Percentiles rank a stretch among this genome's conserved stretches.
phyloP scores from a whole-genome alignment of 78 protist genomes.

The Bigelowiella natans region DNA sequence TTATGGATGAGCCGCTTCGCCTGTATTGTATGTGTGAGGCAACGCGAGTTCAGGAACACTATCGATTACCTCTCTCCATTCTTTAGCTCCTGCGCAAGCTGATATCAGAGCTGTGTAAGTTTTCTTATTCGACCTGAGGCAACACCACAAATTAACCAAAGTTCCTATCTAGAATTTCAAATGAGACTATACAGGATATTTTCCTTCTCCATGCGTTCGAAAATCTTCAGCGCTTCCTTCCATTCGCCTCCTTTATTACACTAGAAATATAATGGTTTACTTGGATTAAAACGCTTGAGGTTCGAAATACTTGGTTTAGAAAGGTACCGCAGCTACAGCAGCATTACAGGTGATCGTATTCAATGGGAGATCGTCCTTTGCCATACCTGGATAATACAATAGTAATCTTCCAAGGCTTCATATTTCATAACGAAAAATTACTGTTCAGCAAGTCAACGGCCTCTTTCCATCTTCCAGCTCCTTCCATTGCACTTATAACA shows the following conservation, averaged over 20 bases:
- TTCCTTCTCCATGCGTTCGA: background rate
- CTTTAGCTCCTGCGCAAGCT: background rate
- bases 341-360: background rate
- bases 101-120: background rate
- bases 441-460: background rate
- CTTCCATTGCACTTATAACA: background rate
- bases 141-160: background rate
- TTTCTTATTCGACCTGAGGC: background rate
- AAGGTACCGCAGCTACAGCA: background rate
- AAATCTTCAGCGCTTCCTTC: background rate
- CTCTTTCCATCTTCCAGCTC: background rate
- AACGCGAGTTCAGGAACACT: background rate
- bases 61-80: background rate
- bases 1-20: background rate
- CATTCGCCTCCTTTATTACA: background rate
- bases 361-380: background rate
- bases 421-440: no score
- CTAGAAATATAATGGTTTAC: background rate
- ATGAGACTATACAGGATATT: background rate
- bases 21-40: background rate
- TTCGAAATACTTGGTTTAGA: no score
- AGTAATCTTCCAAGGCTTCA: no score
- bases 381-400: background rate
- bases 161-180: background rate
- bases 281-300: no score